phyloP scores from a whole-genome alignment of 495 filamentous ascomycete species.

The Annulohypoxylon moriforme region DNA sequence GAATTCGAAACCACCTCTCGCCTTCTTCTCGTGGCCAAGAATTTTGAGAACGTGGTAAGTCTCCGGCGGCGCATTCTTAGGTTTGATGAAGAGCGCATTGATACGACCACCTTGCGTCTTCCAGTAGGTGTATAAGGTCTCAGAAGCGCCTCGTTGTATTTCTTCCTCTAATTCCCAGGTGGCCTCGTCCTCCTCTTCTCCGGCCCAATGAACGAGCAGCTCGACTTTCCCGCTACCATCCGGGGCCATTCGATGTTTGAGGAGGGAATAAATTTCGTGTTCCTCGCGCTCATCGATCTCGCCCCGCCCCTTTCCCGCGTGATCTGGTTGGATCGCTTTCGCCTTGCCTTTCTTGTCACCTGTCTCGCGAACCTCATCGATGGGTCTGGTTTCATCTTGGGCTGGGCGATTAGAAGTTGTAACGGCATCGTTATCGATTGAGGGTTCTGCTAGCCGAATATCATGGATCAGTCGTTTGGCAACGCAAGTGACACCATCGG shows the following conservation, averaged over 20 bases:
- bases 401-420: slow-evolving; percentile 4
- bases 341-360: slow-evolving; percentile 21
- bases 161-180: slow-evolving; percentile 48
- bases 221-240: slow-evolving; percentile 42
- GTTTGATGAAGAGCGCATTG: slow-evolving; percentile 45
- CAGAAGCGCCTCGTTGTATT: slow-evolving; percentile 44
- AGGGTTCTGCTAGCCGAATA: slow-evolving; percentile 16
- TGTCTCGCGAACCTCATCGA: not conserved
- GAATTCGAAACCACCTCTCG: slow-evolving; percentile 46
- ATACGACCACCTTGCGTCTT: slow-evolving; percentile 45
- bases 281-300: slow-evolving; percentile 40
- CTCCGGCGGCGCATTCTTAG: slow-evolving; percentile 43
- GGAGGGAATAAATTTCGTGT: slow-evolving; percentile 34
- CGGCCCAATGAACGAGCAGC: slow-evolving; percentile 44
- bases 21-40: slow-evolving; percentile 39
- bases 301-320: not conserved
- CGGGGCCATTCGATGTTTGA: slow-evolving; percentile 40
- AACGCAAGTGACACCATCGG: not conserved
- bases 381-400: slow-evolving; percentile 7
- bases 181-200: slow-evolving; percentile 39
- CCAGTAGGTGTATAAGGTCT: slow-evolving; percentile 46
- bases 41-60: slow-evolving; percentile 44
- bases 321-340: slow-evolving; percentile 6
- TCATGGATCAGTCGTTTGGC: not conserved
- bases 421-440: slow-evolving; percentile 5